Conservation (phyloP, 2,329 filamentous ascomycete genomes). For the Microsporum canis region DNA sequence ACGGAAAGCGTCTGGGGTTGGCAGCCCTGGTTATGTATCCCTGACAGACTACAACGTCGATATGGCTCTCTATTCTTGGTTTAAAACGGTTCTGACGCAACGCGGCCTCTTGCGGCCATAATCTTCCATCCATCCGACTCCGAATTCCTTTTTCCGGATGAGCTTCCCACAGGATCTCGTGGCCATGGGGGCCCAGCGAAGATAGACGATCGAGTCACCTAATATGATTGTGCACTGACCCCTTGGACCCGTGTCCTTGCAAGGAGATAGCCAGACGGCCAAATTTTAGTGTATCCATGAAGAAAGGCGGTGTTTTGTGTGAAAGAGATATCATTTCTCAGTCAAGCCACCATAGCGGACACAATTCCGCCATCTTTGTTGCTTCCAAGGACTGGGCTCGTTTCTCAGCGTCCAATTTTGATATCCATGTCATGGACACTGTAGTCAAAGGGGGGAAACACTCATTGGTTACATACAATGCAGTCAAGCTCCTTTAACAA, state of each 20-base stretch:
- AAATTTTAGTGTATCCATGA: neutral
- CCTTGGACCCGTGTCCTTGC: neutral
- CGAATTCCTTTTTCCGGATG: neutral
- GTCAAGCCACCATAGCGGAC: neutral
- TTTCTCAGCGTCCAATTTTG: neutral
- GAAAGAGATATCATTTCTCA: neutral
- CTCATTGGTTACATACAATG: neutral
- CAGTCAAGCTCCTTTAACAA: neutral
- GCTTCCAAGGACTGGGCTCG: neutral
- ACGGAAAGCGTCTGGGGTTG: neutral
- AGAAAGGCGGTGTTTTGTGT: neutral
- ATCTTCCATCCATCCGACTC: neutral
- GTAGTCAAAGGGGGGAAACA: neutral
- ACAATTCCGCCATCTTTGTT: neutral
- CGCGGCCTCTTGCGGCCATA: constrained; percentile 3
- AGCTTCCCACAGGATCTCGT: neutral
- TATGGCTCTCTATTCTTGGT: neutral
- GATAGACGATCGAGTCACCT: neutral
- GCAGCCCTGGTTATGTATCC: neutral
- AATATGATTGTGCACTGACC: neutral
- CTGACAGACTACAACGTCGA: neutral
- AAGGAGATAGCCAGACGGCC: neutral
- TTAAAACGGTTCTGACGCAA: neutral
- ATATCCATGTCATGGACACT: neutral
- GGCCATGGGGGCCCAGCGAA: neutral